A percentile compares a stretch with the other conserved stretches of the same genome.
phyloP scores from a whole-genome alignment of 164 flowering plant genomes.

The Stephania japonica region DNA sequence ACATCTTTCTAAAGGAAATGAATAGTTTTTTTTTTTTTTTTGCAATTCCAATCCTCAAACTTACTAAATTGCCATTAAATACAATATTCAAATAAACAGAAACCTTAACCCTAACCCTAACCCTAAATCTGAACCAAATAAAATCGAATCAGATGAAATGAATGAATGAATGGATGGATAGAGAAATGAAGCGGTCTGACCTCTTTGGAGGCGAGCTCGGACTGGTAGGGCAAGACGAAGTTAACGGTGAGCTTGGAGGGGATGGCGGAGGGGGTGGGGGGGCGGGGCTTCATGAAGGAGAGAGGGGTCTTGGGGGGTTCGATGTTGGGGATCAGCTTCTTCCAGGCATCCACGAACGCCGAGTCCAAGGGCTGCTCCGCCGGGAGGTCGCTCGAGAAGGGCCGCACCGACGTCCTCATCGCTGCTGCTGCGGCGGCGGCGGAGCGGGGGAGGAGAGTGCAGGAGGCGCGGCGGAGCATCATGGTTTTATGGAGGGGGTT shows the following conservation, averaged over 20 bases:
- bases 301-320: slow-evolving; percentile 42
- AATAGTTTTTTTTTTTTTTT: too few species aligned
- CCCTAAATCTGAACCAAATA: too few species aligned
- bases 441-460: slow-evolving; percentile 14
- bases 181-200: slow-evolving; percentile 18
- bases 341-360: slow-evolving; percentile 31
- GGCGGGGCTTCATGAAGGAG: slow-evolving; percentile 37
- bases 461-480: slow-evolving; percentile 24
- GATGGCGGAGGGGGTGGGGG: slow-evolving; percentile 46
- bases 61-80: too few species aligned
- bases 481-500: slow-evolving; percentile 6
- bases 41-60: too few species aligned
- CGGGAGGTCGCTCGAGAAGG: slow-evolving; percentile 20
- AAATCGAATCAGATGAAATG: neutral
- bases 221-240: slow-evolving; percentile 64
- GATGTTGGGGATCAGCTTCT: slow-evolving; percentile 24
- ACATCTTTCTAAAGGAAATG: too few species aligned
- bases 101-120: too few species aligned
- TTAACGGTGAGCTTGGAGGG: slow-evolving; percentile 78
- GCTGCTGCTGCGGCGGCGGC: neutral
- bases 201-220: slow-evolving; percentile 57
- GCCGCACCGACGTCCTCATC: slow-evolving; percentile 3
- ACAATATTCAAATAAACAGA: too few species aligned
- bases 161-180: neutral
- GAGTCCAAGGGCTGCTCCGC: slow-evolving; percentile 14